Evolutionary conservation across 192 early-diverging fungal species (phyloP).

Genomic region (Jimgerdemannia lactiflua): DNA sequence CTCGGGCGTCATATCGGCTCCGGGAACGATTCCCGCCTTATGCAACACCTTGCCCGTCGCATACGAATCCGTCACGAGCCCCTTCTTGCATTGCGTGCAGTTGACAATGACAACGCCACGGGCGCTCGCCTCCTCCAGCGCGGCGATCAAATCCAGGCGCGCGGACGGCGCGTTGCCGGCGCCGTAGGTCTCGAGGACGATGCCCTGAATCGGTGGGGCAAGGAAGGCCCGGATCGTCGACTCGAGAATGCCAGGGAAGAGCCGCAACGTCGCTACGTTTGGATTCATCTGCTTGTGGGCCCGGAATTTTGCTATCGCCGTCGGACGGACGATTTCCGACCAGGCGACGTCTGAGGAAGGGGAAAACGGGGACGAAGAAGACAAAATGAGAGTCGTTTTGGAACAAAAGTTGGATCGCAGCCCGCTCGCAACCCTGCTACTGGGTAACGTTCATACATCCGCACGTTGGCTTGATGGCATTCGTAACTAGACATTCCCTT

Average conservation of each 20-base stretch:
- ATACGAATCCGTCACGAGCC: conserved; percentile 88
- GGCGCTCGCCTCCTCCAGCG: conserved; percentile 81
- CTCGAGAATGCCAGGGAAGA: conserved; percentile 95
- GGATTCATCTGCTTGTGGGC: conserved; percentile 84
- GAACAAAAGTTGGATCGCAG: not conserved
- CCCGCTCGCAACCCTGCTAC: not conserved
- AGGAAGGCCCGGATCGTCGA: conserved; percentile 86
- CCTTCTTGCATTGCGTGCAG: conserved; percentile 87
- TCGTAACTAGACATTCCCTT: no score
- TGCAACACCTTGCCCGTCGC: conserved; percentile 85
- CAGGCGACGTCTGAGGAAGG: conserved; percentile 76
- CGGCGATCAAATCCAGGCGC: conserved; percentile 78
- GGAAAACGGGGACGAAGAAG: not conserved
- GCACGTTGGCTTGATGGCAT: no score
- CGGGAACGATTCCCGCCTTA: conserved; percentile 79
- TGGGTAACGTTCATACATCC: not conserved
- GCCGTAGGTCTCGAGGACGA: conserved; percentile 96
- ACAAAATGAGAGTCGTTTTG: not conserved
- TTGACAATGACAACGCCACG: conserved; percentile 97
- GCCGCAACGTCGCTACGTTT: conserved; percentile 82
- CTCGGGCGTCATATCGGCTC: conserved; percentile 94
- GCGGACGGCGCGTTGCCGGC: conserved; percentile 95
- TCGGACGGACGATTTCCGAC: conserved; percentile 83
- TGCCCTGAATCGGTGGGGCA: conserved; percentile 80
- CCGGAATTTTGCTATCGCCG: conserved; percentile 76